Evolutionary conservation across 2,329 filamentous ascomycete species (phyloP), one percentile per base, ranked within the genome.

Genomic region (Talaromyces sp.): DNA sequence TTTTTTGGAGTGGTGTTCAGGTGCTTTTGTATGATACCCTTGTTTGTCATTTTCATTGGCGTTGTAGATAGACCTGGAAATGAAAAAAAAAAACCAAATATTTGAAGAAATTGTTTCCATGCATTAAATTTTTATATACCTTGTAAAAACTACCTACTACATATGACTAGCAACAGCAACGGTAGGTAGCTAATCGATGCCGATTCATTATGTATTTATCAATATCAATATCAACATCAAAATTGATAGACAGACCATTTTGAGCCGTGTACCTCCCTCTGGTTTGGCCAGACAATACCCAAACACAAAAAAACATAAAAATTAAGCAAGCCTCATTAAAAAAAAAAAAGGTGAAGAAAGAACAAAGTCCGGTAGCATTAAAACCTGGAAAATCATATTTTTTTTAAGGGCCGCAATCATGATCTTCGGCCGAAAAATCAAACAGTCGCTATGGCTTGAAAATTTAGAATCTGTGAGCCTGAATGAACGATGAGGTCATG

Each of bases 11-110:
- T 27, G 32, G 53, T 46, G 19, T 46, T 24, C n/a, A 24, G 21
- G 11, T 24, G 21, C 12, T 55, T 58, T 58, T n/a, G n/a, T n/a
- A 43, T 58, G 59, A 61, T 61, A 61, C 59, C 59, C 58, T 51
- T 51, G 43, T 52, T 52, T 24, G 19, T 50, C 50, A 21, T 58
- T 61, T 61, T 10, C 12, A 14, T 46, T 11, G 43, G 21, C 43
- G 43, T 46, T 46, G 9, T 21, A 21, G 11, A 46, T 19, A 46
- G 2, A 43, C 38, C 7, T 43, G 14, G 11, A 46, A 46, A 24
- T 6, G 19, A 9, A 46, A 2, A 5, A 46, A 10, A 43, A 19
- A 5, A 21, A 46, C 17, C 7, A 8, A 46, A 46, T 46, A 21
- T 46, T 46, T 19, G 19, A 43, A 43, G 8, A 43, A 19, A 19